Evolutionary conservation across 2,329 filamentous ascomycete species (phyloP).

Genomic region (Aspergillus neoniger): DNA sequence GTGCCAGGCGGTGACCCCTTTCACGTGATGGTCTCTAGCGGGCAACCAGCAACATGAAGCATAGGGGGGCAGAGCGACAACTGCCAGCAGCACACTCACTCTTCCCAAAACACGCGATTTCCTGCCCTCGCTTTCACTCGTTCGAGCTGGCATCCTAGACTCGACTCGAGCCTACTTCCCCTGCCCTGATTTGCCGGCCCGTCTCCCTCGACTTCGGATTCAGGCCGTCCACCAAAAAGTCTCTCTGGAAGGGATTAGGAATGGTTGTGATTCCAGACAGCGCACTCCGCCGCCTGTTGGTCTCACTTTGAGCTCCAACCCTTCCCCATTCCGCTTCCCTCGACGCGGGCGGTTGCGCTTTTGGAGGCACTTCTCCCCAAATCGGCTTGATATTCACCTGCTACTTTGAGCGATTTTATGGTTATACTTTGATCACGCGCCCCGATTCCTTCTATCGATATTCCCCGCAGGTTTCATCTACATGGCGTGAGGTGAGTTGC

Average conservation of each 20-base stretch:
- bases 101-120: conserved; percentile 26
- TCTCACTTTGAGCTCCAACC: conserved; percentile 35
- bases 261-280: conserved; percentile 35
- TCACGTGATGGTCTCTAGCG: conserved; percentile 26
- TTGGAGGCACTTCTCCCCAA: neutral
- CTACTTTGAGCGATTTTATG: conserved; percentile 6
- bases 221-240: conserved; percentile 6
- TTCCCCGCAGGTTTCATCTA: conserved; percentile 29
- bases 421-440: conserved; percentile 17
- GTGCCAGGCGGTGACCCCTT: conserved; percentile 16
- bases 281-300: conserved; percentile 39
- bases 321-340: conserved; percentile 21
- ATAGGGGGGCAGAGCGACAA: conserved; percentile 34
- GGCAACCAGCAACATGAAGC: conserved; percentile 25
- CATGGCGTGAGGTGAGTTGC: conserved; percentile 30
- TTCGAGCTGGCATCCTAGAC: conserved; percentile 5
- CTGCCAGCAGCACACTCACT: conserved; percentile 30
- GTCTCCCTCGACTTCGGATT: conserved; percentile 6
- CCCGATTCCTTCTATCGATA: conserved; percentile 15
- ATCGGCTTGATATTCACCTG: neutral
- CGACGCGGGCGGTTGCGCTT: conserved; percentile 19
- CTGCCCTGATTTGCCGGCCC: neutral
- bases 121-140: conserved; percentile 14
- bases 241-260: conserved; percentile 25
- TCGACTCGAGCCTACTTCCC: conserved; percentile 1